Conservation (phyloP, 176 grass and related monocot species). For the Otatea glauca region DNA sequence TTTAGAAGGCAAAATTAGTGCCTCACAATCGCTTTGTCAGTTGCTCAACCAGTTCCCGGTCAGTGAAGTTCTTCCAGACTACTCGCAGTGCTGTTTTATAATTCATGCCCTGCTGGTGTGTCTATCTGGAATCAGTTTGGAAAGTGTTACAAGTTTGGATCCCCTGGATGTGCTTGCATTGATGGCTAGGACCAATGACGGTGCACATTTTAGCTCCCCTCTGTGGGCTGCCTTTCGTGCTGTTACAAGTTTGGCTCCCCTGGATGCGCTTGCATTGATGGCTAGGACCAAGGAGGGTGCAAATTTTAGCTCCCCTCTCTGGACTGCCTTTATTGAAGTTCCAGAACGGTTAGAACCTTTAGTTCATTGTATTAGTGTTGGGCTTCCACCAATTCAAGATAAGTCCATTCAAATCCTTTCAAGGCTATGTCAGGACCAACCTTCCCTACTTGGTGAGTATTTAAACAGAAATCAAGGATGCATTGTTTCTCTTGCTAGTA, state of each 20-base stretch:
- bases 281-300: conserved; percentile 58
- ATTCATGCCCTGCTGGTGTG: conserved; percentile 79
- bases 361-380: conserved; percentile 67
- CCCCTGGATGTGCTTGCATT: conserved; percentile 72
- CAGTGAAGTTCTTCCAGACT: conserved; percentile 75
- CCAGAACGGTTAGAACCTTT: conserved; percentile 77
- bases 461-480: conserved; percentile 71
- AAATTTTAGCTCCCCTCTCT: conserved; percentile 62
- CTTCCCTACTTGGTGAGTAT: conserved; percentile 72
- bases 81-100: conserved; percentile 67
- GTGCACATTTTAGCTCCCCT: conserved; percentile 59
- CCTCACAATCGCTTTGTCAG: conserved; percentile 69
- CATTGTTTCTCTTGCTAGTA: conserved; percentile 71
- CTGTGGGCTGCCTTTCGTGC: conserved; percentile 61
- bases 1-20: conserved; percentile 87
- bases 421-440: conserved; percentile 73
- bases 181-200: conserved; percentile 65
- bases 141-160: conserved; percentile 57
- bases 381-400: conserved; percentile 74
- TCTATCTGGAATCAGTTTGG: conserved; percentile 72
- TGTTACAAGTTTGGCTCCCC: conserved; percentile 51
- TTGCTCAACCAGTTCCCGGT: conserved; percentile 82
- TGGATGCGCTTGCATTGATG: conserved; percentile 74
- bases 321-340: conserved; percentile 70
- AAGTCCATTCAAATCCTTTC: conserved; percentile 90